Percentiles rank a stretch among this genome's conserved stretches.
phyloP scores from a whole-genome alignment of 495 filamentous ascomycete genomes.

The Chlorociboria aeruginascens region DNA sequence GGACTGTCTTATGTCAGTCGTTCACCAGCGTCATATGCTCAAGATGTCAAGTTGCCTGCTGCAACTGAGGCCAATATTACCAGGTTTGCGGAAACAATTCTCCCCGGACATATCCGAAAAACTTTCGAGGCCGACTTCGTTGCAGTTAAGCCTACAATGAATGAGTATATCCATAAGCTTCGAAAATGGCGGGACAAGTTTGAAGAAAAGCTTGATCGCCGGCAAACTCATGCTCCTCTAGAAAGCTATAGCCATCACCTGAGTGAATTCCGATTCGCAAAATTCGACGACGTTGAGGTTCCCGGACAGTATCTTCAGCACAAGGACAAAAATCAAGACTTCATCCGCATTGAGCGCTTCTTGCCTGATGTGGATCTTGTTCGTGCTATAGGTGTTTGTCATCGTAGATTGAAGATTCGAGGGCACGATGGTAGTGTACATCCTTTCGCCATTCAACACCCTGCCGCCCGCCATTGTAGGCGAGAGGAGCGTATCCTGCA shows the following conservation, averaged over 20 bases:
- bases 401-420: slow-evolving; percentile 86
- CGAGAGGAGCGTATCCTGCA: slow-evolving; percentile 92
- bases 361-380: slow-evolving; percentile 87
- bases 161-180: slow-evolving; percentile 93
- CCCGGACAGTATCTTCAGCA: slow-evolving; percentile 94
- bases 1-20: slow-evolving; percentile 80
- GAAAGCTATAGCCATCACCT: slow-evolving; percentile 79
- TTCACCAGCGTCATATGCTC: slow-evolving; percentile 70
- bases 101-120: slow-evolving; percentile 82
- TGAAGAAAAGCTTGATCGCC: slow-evolving; percentile 93
- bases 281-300: slow-evolving; percentile 97
- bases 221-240: slow-evolving; percentile 51
- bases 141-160: slow-evolving; percentile 82
- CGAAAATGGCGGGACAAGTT: slow-evolving; percentile 96
- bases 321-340: slow-evolving; percentile 97
- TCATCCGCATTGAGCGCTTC: slow-evolving; percentile 93
- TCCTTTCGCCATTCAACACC: slow-evolving; percentile 90
- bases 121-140: slow-evolving; percentile 97
- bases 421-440: slow-evolving; percentile 97
- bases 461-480: slow-evolving; percentile 78
- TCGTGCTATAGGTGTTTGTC: slow-evolving; percentile 74
- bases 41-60: slow-evolving; percentile 78
- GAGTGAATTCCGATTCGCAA: slow-evolving; percentile 92
- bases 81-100: slow-evolving; percentile 89
- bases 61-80: slow-evolving; percentile 94